Evolutionary conservation across 176 grass and related monocot genomes (phyloP).

Genomic region (Oryza meridionalis): DNA sequence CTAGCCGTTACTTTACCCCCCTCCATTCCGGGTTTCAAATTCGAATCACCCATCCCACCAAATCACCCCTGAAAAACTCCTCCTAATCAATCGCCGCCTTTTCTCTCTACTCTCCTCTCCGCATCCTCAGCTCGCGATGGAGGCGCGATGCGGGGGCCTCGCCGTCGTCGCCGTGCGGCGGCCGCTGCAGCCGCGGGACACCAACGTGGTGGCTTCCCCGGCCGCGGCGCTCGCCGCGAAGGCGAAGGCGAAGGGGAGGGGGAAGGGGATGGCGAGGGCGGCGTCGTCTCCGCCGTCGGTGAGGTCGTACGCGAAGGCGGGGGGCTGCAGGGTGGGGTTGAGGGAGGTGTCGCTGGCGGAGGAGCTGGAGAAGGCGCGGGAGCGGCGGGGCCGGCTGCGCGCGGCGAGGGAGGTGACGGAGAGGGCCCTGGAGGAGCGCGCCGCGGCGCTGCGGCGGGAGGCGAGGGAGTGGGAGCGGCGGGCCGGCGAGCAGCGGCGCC

Average conservation of each 20-base stretch:
- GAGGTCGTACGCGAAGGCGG: background rate
- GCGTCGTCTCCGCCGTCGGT: background rate
- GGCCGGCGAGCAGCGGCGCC: constrained; percentile 28
- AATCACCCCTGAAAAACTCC: background rate
- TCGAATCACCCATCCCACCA: constrained; percentile 7
- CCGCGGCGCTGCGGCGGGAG: constrained; percentile 15
- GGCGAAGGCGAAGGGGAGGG: background rate
- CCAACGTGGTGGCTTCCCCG: constrained; percentile 26
- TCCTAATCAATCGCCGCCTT: background rate
- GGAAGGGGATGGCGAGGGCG: background rate
- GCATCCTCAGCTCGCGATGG: background rate
- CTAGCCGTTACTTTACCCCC: constrained; percentile 44
- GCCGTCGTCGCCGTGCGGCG: constrained; percentile 23
- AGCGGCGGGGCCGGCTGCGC: constrained; percentile 36
- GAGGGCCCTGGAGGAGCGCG: background rate
- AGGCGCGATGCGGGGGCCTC: constrained; percentile 16
- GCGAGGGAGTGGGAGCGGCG: constrained; percentile 34
- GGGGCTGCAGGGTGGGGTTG: background rate
- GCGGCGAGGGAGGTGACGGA: constrained; percentile 38
- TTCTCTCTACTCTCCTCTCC: background rate
- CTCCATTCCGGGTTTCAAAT: constrained; percentile 19
- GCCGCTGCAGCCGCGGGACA: constrained; percentile 52
- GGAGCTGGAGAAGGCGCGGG: constrained; percentile 54
- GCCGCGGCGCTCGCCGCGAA: background rate
- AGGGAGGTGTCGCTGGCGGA: constrained; percentile 51